These are phyloP conservation scores for Ophiostoma montium DNA, from an alignment of 2,329 filamentous ascomycete species.

Conservation along the genomic window DNA sequence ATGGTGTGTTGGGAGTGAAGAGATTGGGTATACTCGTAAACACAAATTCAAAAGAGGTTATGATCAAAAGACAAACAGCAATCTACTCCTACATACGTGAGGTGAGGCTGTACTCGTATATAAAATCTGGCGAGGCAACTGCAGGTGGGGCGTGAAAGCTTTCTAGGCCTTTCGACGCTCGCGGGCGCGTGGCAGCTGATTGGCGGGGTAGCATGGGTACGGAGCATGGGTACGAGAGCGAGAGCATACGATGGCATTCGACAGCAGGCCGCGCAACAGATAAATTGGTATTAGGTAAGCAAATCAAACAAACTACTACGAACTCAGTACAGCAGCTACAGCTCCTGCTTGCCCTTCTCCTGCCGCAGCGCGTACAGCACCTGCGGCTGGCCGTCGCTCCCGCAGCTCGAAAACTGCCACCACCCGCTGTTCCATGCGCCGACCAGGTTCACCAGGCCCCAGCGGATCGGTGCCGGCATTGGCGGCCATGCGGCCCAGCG, in stretches of 20 bases:
- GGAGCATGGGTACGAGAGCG: neutral
- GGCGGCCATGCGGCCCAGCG: conserved; percentile 50
- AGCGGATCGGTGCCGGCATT: conserved; percentile 45
- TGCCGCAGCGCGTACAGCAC: conserved; percentile 34
- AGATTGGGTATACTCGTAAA: no score
- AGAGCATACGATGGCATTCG: neutral
- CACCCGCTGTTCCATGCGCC: conserved; percentile 40
- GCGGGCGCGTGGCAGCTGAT: conserved; percentile 4
- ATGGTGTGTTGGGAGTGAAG: neutral
- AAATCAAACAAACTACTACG: neutral
- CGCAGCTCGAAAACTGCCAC: conserved; percentile 55
- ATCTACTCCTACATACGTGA: no score
- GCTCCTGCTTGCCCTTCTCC: neutral
- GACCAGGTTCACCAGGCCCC: conserved; percentile 44
- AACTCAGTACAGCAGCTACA: neutral
- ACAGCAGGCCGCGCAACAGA: neutral
- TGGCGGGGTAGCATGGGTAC: conserved; percentile 7
- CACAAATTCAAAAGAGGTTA: no score
- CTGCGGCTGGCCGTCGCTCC: conserved; percentile 35
- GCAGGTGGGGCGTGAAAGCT: conserved; percentile 10
- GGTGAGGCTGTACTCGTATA: neutral
- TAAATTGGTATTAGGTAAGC: neutral
- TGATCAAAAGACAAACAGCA: no score
- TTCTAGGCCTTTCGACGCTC: conserved; percentile 17
- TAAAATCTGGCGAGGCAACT: conserved; percentile 1